These are phyloP conservation scores for Amaranthus cruentus DNA, from an alignment of 148 eudicot species.

Conservation along the genomic window DNA sequence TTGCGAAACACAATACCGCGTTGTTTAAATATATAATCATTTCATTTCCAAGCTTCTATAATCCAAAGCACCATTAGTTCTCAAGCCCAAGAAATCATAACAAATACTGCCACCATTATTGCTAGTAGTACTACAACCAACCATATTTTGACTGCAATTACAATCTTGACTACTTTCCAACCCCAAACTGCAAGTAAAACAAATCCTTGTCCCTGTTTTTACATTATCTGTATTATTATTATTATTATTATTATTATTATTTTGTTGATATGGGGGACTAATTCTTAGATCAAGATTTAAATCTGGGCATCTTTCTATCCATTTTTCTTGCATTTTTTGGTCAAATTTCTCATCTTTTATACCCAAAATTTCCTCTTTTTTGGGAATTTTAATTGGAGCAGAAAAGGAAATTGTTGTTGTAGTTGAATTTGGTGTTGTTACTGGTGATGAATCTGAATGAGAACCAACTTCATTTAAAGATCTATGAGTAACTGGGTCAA, in stretches of 20 bases:
- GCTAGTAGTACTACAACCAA: constrained; percentile 23
- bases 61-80: constrained; percentile 51
- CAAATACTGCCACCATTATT: constrained; percentile 37
- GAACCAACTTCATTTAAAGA: constrained; percentile 38
- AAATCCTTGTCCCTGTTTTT: constrained; percentile 37
- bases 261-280: constrained; percentile 64
- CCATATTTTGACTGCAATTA: constrained; percentile 34
- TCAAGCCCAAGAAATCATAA: constrained; percentile 74
- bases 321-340: constrained; percentile 21
- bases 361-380: constrained; percentile 26
- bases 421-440: constrained; percentile 14
- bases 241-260: neutral
- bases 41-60: constrained; percentile 82
- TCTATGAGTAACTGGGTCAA: constrained; percentile 80
- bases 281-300: constrained; percentile 79
- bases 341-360: constrained; percentile 15
- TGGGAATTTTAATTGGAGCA: constrained; percentile 20
- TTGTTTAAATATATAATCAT: constrained; percentile 14
- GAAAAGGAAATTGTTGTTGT: constrained; percentile 52
- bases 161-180: constrained; percentile 54
- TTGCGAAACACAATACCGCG: neutral
- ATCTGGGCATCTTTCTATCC: constrained; percentile 53
- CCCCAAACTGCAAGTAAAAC: constrained; percentile 71
- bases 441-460: constrained; percentile 19
- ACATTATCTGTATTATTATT: constrained; percentile 13